phyloP scores from a whole-genome alignment of 75 land plant genomes.

The Isoetes taiwanensis region DNA sequence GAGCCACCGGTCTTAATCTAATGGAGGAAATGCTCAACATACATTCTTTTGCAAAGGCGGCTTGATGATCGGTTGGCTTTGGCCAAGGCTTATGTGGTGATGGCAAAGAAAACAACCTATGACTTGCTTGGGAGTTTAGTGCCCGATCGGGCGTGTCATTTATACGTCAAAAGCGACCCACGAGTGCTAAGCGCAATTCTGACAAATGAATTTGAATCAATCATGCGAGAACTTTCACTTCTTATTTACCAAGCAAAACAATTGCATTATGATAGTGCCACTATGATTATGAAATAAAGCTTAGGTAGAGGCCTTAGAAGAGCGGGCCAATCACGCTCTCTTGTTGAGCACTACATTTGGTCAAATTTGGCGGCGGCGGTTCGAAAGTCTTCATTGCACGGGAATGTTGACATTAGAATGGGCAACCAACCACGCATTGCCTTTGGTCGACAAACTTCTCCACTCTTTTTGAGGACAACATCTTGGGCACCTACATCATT shows the following conservation, averaged over 20 bases:
- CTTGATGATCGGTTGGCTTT: constrained; percentile 74
- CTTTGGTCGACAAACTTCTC: constrained; percentile 47
- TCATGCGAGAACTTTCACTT: constrained; percentile 53
- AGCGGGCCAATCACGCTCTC: constrained; percentile 33
- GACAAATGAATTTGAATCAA: constrained; percentile 41
- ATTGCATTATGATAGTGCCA: constrained; percentile 75
- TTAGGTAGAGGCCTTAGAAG: constrained; percentile 62
- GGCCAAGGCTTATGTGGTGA: constrained; percentile 68
- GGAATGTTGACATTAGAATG: constrained; percentile 58
- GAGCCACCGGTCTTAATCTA: background rate
- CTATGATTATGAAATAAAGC: constrained; percentile 76
- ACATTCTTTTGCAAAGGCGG: constrained; percentile 46
- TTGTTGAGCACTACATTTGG: constrained; percentile 59
- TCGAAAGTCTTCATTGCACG: constrained; percentile 75
- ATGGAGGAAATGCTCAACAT: constrained; percentile 54
- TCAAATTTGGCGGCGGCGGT: constrained; percentile 75
- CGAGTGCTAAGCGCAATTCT: constrained; percentile 34
- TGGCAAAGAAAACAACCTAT: constrained; percentile 77
- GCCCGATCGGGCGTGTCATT: constrained; percentile 60
- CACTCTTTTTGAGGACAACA: constrained; percentile 76
- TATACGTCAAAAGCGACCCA: constrained; percentile 43
- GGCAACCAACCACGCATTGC: constrained; percentile 23
- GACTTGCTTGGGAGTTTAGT: constrained; percentile 80
- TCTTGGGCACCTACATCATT: constrained; percentile 76
- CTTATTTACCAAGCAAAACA: constrained; percentile 69